Conservation (phyloP, 116 monocot species). For the Phalaenopsis hybrid region DNA sequence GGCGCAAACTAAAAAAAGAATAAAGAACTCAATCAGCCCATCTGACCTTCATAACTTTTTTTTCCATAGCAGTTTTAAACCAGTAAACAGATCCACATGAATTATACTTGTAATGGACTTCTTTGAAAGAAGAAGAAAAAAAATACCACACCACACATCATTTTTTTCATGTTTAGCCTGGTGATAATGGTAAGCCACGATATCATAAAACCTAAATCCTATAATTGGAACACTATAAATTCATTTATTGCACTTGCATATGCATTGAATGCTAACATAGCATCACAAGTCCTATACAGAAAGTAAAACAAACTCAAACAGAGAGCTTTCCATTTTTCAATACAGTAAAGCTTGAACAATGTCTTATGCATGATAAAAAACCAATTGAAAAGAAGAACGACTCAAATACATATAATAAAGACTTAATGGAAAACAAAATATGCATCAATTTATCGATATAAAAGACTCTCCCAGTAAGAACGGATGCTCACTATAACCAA, state of each 20-base stretch:
- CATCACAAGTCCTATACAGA: background rate
- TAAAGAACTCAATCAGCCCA: background rate
- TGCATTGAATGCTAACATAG: background rate
- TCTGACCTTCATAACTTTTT: background rate
- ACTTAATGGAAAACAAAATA: too few species aligned
- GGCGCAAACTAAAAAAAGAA: background rate
- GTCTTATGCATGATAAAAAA: background rate
- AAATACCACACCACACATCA: background rate
- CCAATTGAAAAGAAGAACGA: background rate
- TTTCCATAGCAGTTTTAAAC: background rate
- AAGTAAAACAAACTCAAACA: background rate
- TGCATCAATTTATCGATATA: too few species aligned
- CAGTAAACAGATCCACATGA: background rate
- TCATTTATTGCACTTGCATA: background rate
- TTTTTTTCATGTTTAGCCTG: background rate
- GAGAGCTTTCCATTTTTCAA: background rate
- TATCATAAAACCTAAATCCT: background rate
- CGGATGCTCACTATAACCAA: background rate
- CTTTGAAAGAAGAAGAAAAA: background rate
- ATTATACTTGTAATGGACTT: background rate
- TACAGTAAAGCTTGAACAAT: background rate
- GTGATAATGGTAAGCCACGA: background rate
- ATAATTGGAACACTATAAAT: background rate
- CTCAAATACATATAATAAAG: too few species aligned
- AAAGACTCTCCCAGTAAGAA: background rate